Conservation (phyloP, 306 rosid genomes). For the Morella rubra region DNA sequence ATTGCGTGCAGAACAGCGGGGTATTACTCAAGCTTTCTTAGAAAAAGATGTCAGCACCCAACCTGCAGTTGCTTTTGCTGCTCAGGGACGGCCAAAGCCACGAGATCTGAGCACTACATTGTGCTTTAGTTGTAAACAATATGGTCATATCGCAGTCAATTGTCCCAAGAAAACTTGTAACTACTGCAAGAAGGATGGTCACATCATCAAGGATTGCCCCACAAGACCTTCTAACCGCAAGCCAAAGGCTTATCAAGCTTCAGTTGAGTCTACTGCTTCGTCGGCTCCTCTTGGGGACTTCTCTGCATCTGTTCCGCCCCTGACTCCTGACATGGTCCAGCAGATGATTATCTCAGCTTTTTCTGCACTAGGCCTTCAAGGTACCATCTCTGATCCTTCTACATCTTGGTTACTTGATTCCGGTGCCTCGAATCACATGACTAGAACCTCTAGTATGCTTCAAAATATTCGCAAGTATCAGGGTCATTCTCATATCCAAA, state of each 20-base stretch:
- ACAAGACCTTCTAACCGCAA: neutral
- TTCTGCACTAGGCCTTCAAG: neutral
- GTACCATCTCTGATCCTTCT: neutral
- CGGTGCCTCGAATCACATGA: neutral
- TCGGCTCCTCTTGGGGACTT: neutral
- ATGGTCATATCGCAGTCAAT: neutral
- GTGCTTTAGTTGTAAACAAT: neutral
- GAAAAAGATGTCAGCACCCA: neutral
- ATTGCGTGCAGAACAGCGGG: constrained; percentile 4
- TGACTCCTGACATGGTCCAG: neutral
- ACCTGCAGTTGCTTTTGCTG: neutral
- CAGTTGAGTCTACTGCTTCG: neutral
- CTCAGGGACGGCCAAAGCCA: neutral
- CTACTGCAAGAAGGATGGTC: neutral
- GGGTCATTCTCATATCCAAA: neutral
- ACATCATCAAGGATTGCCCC: neutral
- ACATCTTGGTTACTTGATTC: neutral
- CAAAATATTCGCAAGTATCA: neutral
- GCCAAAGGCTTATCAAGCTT: neutral
- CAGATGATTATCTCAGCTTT: neutral
- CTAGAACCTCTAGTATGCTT: neutral
- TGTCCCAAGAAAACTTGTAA: neutral
- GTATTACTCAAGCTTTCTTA: neutral
- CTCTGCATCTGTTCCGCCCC: neutral
- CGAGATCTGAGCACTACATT: neutral